Conservation (phyloP, 108 stramenopile species). For the Nitzschia sp. region DNA sequence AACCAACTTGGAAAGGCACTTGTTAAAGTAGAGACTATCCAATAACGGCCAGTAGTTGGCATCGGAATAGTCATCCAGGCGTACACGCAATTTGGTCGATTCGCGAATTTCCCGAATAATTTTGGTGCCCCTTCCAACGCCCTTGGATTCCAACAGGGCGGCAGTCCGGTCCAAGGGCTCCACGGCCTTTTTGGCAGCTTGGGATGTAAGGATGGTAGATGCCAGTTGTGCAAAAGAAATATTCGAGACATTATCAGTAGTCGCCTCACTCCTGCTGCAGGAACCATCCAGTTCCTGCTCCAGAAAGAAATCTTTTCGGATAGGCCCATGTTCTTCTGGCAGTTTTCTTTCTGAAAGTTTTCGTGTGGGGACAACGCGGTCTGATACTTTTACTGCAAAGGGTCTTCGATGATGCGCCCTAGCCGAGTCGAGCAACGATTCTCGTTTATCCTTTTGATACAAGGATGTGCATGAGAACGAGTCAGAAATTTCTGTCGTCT, state of each 20-base stretch:
- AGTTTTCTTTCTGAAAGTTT: background rate
- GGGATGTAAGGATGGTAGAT: background rate
- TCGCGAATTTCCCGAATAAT: background rate
- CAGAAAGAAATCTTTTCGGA: background rate
- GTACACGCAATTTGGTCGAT: background rate
- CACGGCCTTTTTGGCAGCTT: background rate
- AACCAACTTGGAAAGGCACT: background rate
- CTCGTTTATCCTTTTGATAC: background rate
- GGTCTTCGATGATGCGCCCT: background rate
- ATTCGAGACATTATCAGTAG: background rate
- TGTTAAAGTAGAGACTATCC: constrained; percentile 1
- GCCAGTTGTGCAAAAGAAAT: constrained; percentile 3
- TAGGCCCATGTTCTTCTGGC: constrained; percentile 1
- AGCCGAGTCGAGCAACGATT: background rate
- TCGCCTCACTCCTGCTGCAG: background rate
- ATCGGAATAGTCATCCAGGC: constrained; percentile 7
- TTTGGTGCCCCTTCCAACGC: background rate
- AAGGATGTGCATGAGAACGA: background rate
- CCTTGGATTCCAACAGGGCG: background rate
- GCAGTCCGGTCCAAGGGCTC: background rate
- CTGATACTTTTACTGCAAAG: background rate
- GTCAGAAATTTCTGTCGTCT: background rate
- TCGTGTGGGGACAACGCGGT: too few species aligned
- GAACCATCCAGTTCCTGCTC: background rate
- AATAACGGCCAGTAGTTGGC: constrained; percentile 8